These are phyloP conservation scores for Suillus luteus DNA, from an alignment of 768 basidiomycete genomes.

Conservation along the genomic window DNA sequence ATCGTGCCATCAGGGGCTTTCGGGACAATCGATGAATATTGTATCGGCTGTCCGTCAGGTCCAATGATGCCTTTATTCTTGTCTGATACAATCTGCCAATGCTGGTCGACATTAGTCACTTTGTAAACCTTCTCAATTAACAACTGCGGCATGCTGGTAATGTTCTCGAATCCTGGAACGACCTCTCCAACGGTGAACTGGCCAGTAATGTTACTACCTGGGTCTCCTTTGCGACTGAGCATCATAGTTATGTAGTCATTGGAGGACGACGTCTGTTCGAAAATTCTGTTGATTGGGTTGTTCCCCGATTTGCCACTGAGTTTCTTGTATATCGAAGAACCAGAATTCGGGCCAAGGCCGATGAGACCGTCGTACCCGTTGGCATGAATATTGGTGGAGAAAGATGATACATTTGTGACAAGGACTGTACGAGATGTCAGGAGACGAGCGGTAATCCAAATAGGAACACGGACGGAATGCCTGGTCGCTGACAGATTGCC, in stretches of 20 bases:
- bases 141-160: slow-evolving; percentile 64
- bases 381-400: slow-evolving; percentile 58
- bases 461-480: slow-evolving; percentile 56
- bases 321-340: slow-evolving; percentile 62
- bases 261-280: slow-evolving; percentile 54
- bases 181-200: slow-evolving; percentile 71
- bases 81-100: slow-evolving; percentile 79
- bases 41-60: slow-evolving; percentile 68
- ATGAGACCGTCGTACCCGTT: slow-evolving; percentile 73
- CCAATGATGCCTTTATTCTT: slow-evolving; percentile 67
- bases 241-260: slow-evolving; percentile 69
- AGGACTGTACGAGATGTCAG: slow-evolving; percentile 46
- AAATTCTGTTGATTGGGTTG: slow-evolving; percentile 65
- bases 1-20: slow-evolving; percentile 63
- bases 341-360: slow-evolving; percentile 77
- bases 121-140: slow-evolving; percentile 64
- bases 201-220: slow-evolving; percentile 50
- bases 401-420: slow-evolving; percentile 61
- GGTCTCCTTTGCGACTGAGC: slow-evolving; percentile 61
- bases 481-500: slow-evolving; percentile 60
- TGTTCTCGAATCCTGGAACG: slow-evolving; percentile 60
- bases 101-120: slow-evolving; percentile 67
- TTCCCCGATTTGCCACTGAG: slow-evolving; percentile 52
- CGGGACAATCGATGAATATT: slow-evolving; percentile 66
- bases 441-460: slow-evolving; percentile 1